Conservation (phyloP, 345 rosid species). For the Euphorbia tirucalli region DNA sequence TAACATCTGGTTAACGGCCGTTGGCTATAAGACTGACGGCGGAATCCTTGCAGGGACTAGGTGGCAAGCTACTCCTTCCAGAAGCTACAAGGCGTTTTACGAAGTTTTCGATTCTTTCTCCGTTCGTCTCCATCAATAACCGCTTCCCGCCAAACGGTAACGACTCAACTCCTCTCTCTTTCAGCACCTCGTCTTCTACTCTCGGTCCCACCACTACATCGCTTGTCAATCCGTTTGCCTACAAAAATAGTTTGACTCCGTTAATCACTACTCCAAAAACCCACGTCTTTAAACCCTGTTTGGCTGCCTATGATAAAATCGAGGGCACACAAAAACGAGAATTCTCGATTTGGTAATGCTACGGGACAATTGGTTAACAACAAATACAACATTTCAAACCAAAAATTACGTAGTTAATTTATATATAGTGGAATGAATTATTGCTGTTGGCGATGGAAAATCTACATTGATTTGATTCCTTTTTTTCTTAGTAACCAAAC, state of each 20-base stretch:
- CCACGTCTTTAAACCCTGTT: not conserved
- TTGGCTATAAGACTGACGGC: conserved; percentile 57
- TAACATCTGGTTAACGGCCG: conserved; percentile 47
- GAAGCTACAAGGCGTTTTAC: conserved; percentile 81
- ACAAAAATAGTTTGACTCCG: conserved; percentile 29
- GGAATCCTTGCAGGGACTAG: conserved; percentile 83
- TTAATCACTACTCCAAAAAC: conserved; percentile 2
- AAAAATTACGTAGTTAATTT: not conserved
- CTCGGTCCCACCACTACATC: conserved; percentile 40
- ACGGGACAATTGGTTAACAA: not conserved
- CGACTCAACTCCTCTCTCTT: conserved; percentile 80
- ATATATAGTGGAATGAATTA: not conserved
- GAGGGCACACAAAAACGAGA: not conserved
- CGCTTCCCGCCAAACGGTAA: conserved; percentile 91
- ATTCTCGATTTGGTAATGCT: not conserved
- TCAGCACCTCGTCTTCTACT: conserved; percentile 52
- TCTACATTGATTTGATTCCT: not conserved
- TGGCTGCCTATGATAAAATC: not conserved
- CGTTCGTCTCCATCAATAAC: conserved; percentile 79
- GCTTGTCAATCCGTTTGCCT: conserved; percentile 60
- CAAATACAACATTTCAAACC: not conserved
- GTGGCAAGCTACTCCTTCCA: conserved; percentile 70
- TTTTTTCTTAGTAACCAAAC: conserved; percentile 25
- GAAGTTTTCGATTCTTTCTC: conserved; percentile 66
- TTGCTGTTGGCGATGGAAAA: not conserved